A percentile compares a stretch with the other conserved stretches of the same genome.
These are phyloP conservation scores for Mycena indigotica DNA, from an alignment of 768 basidiomycete species.

Conservation along the genomic window DNA sequence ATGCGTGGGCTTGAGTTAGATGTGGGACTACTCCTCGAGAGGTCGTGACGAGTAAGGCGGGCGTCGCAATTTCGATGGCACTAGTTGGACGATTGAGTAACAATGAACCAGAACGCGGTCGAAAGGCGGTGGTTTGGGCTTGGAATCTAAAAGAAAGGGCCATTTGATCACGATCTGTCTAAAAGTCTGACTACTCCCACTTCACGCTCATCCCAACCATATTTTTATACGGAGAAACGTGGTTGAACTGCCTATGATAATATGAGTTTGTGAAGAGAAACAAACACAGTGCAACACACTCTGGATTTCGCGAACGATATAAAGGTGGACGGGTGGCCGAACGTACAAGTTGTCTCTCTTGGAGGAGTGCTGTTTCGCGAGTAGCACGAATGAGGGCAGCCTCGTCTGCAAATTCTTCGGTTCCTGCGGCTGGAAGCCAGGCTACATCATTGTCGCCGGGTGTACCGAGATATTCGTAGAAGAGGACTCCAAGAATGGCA, in stretches of 20 bases:
- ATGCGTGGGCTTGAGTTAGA: slow-evolving; percentile 64
- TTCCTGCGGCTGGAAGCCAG: slow-evolving; percentile 4
- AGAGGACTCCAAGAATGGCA: slow-evolving; percentile 50
- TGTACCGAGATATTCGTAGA: slow-evolving; percentile 71
- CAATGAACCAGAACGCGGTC: not conserved
- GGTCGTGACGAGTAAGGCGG: slow-evolving; percentile 54
- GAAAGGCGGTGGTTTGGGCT: not conserved
- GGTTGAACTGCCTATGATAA: slow-evolving; percentile 51
- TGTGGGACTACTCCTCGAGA: slow-evolving; percentile 78
- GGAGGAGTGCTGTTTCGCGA: not conserved
- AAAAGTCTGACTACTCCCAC: no score
- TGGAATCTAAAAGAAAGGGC: not conserved
- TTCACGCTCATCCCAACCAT: slow-evolving; percentile 63
- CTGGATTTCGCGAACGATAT: slow-evolving; percentile 70
- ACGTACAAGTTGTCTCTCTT: slow-evolving; percentile 14
- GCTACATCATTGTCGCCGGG: slow-evolving; percentile 51
- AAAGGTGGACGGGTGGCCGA: slow-evolving; percentile 27
- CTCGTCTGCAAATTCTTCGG: not conserved
- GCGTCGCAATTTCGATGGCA: not conserved
- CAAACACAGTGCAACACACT: no score
- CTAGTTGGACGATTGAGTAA: not conserved
- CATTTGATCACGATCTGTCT: no score
- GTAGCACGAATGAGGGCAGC: slow-evolving; percentile 12
- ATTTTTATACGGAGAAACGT: slow-evolving; percentile 61
- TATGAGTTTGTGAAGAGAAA: not conserved